These are phyloP conservation scores for Medicago ruthenica DNA, from an alignment of 306 rosid genomes.

Conservation along the genomic window DNA sequence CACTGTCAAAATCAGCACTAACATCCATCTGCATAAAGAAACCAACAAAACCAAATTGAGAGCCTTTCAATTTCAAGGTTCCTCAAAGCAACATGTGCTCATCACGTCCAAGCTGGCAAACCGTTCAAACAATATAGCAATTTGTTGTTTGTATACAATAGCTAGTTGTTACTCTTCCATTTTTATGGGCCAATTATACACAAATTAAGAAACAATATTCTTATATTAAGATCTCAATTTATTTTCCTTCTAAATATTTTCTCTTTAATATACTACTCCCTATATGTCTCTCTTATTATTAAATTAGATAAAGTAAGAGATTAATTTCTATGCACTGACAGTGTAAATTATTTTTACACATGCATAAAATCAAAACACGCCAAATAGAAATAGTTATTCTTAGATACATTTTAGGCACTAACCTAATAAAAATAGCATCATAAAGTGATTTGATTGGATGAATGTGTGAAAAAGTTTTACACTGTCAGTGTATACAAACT, in stretches of 20 bases:
- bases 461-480: too few relatives aligned
- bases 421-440: too few relatives aligned
- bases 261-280: neutral
- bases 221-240: too few relatives aligned
- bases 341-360: too few relatives aligned
- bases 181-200: neutral
- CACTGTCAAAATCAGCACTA: slow-evolving; percentile 56
- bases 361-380: too few relatives aligned
- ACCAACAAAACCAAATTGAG: slow-evolving; percentile 36
- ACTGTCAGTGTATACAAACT: too few relatives aligned
- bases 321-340: too few relatives aligned
- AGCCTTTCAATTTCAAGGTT: slow-evolving; percentile 1
- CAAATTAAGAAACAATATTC: too few relatives aligned
- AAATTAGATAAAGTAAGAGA: neutral
- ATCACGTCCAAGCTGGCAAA: neutral
- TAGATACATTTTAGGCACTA: too few relatives aligned
- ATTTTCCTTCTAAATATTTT: neutral
- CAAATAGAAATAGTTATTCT: too few relatives aligned
- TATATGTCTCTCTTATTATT: neutral
- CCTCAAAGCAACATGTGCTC: slow-evolving; percentile 31
- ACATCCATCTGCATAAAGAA: slow-evolving; percentile 63
- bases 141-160: neutral
- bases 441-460: too few relatives aligned
- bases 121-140: neutral
- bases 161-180: neutral